These are phyloP conservation scores for Sugiyamaella xylanicola DNA, from an alignment of 1,139 yeast species.

Conservation along the genomic window DNA sequence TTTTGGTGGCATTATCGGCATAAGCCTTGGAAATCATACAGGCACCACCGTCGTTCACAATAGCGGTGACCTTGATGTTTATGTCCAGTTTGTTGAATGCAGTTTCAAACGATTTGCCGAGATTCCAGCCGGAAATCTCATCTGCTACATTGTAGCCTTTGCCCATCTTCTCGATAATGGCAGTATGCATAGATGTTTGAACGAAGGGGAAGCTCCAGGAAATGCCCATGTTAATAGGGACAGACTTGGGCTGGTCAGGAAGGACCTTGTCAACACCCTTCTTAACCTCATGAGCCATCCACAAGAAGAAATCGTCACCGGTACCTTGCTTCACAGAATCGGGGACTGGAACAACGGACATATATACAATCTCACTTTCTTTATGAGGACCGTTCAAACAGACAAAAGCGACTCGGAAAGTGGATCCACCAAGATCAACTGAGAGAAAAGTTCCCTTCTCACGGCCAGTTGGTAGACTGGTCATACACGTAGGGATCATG, in stretches of 20 bases:
- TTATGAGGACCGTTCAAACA: conserved; percentile 57
- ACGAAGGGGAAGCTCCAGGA: conserved; percentile 42
- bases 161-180: conserved; percentile 83
- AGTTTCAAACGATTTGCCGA: conserved; percentile 64
- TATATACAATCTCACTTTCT: conserved; percentile 35
- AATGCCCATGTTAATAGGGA: conserved; percentile 41
- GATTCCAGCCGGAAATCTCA: conserved; percentile 75
- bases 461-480: conserved; percentile 68
- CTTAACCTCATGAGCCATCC: conserved; percentile 57
- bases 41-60: conserved; percentile 90
- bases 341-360: conserved; percentile 29
- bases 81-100: conserved; percentile 55
- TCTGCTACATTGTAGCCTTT: conserved; percentile 75
- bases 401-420: conserved; percentile 80
- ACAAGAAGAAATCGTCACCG: conserved; percentile 63
- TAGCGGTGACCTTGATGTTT: conserved; percentile 67
- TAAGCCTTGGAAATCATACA: conserved; percentile 80
- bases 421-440: conserved; percentile 87
- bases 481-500: conserved; percentile 78
- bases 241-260: conserved; percentile 35
- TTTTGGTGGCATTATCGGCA: conserved; percentile 60
- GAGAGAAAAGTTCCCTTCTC: conserved; percentile 78
- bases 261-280: conserved; percentile 51
- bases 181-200: conserved; percentile 60
- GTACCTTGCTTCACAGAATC: conserved; percentile 37